Conservation (phyloP, 1,284 basidiomycete genomes). For the Amylostereum areolatum region DNA sequence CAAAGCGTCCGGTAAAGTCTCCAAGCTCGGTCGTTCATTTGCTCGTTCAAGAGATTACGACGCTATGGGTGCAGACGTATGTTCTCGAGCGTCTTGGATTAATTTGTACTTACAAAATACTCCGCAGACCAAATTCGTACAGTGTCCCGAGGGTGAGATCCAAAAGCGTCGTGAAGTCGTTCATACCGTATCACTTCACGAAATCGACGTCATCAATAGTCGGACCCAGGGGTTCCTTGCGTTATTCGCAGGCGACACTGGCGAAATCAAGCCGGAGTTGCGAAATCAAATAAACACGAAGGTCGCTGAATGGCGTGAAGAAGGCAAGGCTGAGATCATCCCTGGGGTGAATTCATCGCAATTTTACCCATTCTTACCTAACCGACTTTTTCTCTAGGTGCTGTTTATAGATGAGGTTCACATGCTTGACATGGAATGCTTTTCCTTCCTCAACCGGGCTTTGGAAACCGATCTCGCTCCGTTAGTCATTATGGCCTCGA, state of each 20-base stretch:
- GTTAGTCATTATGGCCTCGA: slow-evolving; percentile 97
- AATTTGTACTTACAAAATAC: not conserved
- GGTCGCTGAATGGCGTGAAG: slow-evolving; percentile 96
- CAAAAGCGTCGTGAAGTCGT: slow-evolving; percentile 97
- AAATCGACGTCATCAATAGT: slow-evolving; percentile 99
- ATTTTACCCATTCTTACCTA: not conserved
- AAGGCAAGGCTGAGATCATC: slow-evolving; percentile 97
- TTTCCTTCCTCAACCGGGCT: slow-evolving; percentile 96
- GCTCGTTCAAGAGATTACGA: slow-evolving; percentile 97
- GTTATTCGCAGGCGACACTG: slow-evolving; percentile 85
- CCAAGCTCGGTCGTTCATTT: slow-evolving; percentile 94
- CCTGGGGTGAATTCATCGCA: slow-evolving; percentile 70
- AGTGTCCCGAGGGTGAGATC: slow-evolving; percentile 96
- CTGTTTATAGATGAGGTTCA: slow-evolving; percentile 95
- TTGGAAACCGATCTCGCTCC: slow-evolving; percentile 92
- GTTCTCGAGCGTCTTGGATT: slow-evolving; percentile 25
- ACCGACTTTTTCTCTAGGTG: slow-evolving; percentile 41
- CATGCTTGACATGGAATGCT: slow-evolving; percentile 99
- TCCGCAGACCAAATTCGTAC: slow-evolving; percentile 89
- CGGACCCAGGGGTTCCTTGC: slow-evolving; percentile 89
- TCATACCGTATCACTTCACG: slow-evolving; percentile 95
- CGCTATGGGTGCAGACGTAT: slow-evolving; percentile 95
- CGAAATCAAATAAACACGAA: slow-evolving; percentile 96
- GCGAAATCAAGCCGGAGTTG: slow-evolving; percentile 97
- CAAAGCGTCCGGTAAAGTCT: slow-evolving; percentile 96